Base-by-base conservation (phyloP, 176 grass and related monocot genomes). In the Dactylis glomerata region DNA sequence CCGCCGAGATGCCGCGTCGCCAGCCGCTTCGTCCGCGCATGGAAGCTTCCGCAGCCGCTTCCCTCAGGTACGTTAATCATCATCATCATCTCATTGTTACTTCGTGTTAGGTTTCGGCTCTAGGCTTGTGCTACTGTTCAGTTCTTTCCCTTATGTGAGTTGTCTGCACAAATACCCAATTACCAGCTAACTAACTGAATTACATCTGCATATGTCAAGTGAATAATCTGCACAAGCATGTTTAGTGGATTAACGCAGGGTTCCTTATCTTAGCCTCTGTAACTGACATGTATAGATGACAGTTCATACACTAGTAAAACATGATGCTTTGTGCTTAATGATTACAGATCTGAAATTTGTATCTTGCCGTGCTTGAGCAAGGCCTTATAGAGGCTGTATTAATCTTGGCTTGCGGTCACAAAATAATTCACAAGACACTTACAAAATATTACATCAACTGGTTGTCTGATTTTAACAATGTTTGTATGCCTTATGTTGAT, bases 11-110 rank as follows among this genome's bases (percentile, higher is more conserved):
- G 56, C 22, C 1, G 5, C 17, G 42, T 65, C 44, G 62, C 56
- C 58, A 37, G 36, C n/a, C 75, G 31, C 57, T 85, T 77, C 55
- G 59, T 50, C 1, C 56, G 55, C 16, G 38, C 76, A 19, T 79
- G 76, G 54, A 27, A 17, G 37, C 56, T 63, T 16, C 77, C 77
- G 13, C 38, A 41, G 24, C 16, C 38, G 38, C 57, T 46, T 10
- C 44, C 57, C 16, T 30, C 55, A 64, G 57, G 77, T 73, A n/a
- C n/a, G n/a, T n/a, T n/a, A n/a, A n/a, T n/a, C n/a, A n/a, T 73
- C 16, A 19, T 73, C 24, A 41, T 16, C 70, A 47, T 47, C 70
- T 30, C 70, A 47, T 73, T 73, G n/a, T n/a, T n/a, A n/a, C 15
- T 45, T 26, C 38, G 10, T 7, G 2, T 31, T 76, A 36, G 12